A percentile compares a stretch with the other conserved stretches of the same genome.
Conservation (phyloP, 2,329 filamentous ascomycete genomes). For the Cladophialophora carrionii region DNA sequence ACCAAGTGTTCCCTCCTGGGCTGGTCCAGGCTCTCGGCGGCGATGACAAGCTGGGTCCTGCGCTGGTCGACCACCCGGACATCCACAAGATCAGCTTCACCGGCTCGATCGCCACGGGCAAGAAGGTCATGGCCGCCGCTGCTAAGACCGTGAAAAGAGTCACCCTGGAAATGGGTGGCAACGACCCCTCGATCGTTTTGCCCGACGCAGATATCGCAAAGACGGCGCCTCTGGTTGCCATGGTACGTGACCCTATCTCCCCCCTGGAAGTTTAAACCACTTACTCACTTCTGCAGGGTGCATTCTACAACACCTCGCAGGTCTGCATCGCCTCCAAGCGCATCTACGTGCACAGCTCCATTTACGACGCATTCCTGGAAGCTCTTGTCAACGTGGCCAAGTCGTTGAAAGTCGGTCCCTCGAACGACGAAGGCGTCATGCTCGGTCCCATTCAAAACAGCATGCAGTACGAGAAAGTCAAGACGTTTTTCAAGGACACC, state of each 20-base stretch:
- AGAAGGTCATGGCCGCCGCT: slow-evolving; percentile 58
- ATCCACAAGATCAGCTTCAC: slow-evolving; percentile 67
- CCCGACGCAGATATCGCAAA: slow-evolving; percentile 61
- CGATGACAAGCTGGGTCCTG: slow-evolving; percentile 62
- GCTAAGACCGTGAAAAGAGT: slow-evolving; percentile 62
- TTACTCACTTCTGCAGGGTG: slow-evolving; percentile 39
- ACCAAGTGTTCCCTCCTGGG: slow-evolving; percentile 63
- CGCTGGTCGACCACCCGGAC: slow-evolving; percentile 60
- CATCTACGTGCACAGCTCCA: slow-evolving; percentile 60
- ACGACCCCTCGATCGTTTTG: slow-evolving; percentile 62
- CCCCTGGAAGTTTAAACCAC: no score
- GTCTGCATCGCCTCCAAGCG: slow-evolving; percentile 59
- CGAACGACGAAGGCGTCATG: slow-evolving; percentile 48
- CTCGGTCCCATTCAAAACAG: slow-evolving; percentile 68
- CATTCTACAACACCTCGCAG: slow-evolving; percentile 63
- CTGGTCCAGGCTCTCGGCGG: slow-evolving; percentile 65
- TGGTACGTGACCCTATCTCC: slow-evolving; percentile 39
- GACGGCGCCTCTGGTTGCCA: slow-evolving; percentile 52
- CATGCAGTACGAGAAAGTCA: slow-evolving; percentile 66
- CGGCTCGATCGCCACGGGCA: slow-evolving; percentile 63
- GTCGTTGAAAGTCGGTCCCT: slow-evolving; percentile 39
- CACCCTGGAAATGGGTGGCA: slow-evolving; percentile 65
- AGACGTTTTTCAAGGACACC: slow-evolving; percentile 59
- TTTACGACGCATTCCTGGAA: slow-evolving; percentile 55
- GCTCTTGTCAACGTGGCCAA: slow-evolving; percentile 49